Percentiles rank a stretch among this genome's conserved stretches.
Conservation (phyloP, 2,329 filamentous ascomycete species). For the Monilinia polystroma region DNA sequence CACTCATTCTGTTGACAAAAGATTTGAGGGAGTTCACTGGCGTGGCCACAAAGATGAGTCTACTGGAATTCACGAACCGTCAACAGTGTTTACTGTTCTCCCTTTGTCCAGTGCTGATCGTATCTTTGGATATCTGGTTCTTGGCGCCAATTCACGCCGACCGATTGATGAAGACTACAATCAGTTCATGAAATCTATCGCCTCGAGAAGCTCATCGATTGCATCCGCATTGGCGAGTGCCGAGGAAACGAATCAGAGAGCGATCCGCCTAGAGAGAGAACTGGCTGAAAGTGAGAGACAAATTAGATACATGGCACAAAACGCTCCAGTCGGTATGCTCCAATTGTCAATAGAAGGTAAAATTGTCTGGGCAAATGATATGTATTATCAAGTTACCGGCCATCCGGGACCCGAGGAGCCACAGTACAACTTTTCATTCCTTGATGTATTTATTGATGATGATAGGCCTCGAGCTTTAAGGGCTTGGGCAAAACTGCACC, state of each 20-base stretch:
- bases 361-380: slow-evolving; percentile 36
- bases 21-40: slow-evolving; percentile 30
- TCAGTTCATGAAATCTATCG: slow-evolving; percentile 34
- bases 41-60: slow-evolving; percentile 21
- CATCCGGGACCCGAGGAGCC: slow-evolving; percentile 26
- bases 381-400: slow-evolving; percentile 34
- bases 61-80: slow-evolving; percentile 31
- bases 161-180: slow-evolving; percentile 33
- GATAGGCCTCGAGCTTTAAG: slow-evolving; percentile 28
- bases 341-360: slow-evolving; percentile 33
- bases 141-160: slow-evolving; percentile 35
- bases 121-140: slow-evolving; percentile 33
- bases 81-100: slow-evolving; percentile 32
- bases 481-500: slow-evolving; percentile 30
- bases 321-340: slow-evolving; percentile 37
- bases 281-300: slow-evolving; percentile 26
- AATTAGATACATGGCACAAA: slow-evolving; percentile 37
- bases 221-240: slow-evolving; percentile 31
- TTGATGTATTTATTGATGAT: slow-evolving; percentile 33
- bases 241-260: slow-evolving; percentile 26
- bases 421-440: slow-evolving; percentile 30
- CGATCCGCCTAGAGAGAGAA: slow-evolving; percentile 24
- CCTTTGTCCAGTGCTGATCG: slow-evolving; percentile 29
- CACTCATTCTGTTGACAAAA: slow-evolving; percentile 31
- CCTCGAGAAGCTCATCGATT: slow-evolving; percentile 32